Base-by-base conservation (phyloP, 148 eudicot species). In the Dysphania ambrosioides region DNA sequence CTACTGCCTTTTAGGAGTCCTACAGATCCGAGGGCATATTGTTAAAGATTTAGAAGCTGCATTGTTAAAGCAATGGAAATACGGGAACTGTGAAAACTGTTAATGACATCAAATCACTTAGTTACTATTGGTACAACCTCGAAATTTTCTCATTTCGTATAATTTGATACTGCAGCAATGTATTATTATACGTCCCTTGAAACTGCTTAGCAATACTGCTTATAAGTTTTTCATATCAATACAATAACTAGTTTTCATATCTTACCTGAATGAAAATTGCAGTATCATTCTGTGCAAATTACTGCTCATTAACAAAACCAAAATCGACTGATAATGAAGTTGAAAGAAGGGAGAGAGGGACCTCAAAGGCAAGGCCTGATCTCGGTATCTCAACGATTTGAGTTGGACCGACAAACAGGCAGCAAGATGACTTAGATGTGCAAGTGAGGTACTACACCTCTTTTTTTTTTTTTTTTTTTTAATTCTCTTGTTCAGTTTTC, bases 1-100 rank as follows among this genome's bases (percentile, higher is more conserved):
- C 80, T 74, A 87, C 86, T 83, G 89, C 89, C 96, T 88, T 90
- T 81, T 71, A 77, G 47, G 11, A 66, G 49, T 78, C 85, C 80
- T 67, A 74, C 47, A 44, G 12, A 44, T 47, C 36, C 34, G 12
- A 44, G 21, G 44, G 18, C 29, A 72, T 27, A 34, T 35, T 8
- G 42, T 27, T 15, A 26, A 26, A 60, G 13, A n/a, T n/a, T n/a
- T n/a, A 60, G 36, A 40, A 60, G 49, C 66, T 0, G 65, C 13
- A 53, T 30, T 16, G n/a, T 13, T 61, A 36, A 58, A 58, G 62
- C 15, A 65, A n/a, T 65, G 29, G 6, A 23, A 38, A 23, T 11
- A 11, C 30, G 40, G 11, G 35, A n/a, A 10, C 31, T 40, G 51
- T 2, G 31, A 9, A 18, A 40, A 66, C 51, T 38, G 49, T 66